A percentile compares a stretch with the other conserved stretches of the same genome.
Evolutionary conservation across 179 eudicot species (phyloP).

Genomic region (Silene noctiflora): DNA sequence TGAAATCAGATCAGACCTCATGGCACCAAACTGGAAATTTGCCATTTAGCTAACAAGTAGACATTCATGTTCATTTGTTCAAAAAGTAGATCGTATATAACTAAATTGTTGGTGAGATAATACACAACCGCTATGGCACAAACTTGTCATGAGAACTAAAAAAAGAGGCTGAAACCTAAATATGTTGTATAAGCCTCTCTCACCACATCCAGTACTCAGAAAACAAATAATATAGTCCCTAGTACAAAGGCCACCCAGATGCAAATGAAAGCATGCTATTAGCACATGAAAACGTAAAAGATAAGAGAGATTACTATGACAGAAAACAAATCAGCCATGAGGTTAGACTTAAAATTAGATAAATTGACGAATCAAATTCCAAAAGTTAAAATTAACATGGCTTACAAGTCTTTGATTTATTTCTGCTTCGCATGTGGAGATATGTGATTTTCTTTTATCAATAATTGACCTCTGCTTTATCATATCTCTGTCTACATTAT

Average conservation of each 20-base stretch:
- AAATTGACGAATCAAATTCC: neutral
- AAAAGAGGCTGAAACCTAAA: neutral
- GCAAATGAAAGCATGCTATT: neutral
- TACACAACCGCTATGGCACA: neutral
- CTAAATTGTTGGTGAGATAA: neutral
- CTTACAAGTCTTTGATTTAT: conserved; percentile 62
- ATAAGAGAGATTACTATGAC: neutral
- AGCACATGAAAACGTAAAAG: neutral
- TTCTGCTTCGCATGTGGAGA: conserved; percentile 54
- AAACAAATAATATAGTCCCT: neutral
- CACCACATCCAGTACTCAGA: neutral
- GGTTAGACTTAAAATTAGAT: neutral
- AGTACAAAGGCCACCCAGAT: neutral
- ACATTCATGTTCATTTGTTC: neutral
- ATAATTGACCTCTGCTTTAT: conserved; percentile 41
- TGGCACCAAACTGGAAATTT: neutral
- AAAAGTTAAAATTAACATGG: conserved; percentile 9
- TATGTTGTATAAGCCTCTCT: neutral
- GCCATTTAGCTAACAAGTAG: neutral
- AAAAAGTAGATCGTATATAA: neutral
- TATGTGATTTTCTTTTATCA: conserved; percentile 51
- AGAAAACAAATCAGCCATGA: neutral
- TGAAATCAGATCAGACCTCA: neutral
- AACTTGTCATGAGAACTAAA: neutral
- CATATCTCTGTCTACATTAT: conserved; percentile 59